These are phyloP conservation scores for Neurospora sp. DNA, from an alignment of 2,329 filamentous ascomycete species.

Conservation along the genomic window DNA sequence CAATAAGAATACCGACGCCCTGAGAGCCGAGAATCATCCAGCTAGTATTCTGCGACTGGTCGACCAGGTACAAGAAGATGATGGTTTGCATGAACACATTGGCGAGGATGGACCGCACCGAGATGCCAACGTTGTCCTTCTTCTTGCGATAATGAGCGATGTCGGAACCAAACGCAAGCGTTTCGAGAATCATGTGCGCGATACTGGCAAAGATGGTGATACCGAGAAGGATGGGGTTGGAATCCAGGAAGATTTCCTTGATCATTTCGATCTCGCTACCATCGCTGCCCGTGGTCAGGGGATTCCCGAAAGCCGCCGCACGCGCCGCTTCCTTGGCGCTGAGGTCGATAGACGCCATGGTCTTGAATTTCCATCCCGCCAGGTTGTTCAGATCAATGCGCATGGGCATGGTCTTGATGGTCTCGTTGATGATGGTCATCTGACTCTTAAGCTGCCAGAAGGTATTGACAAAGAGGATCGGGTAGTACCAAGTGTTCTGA, in stretches of 20 bases:
- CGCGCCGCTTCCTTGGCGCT: slow-evolving; percentile 75
- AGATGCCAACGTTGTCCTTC: slow-evolving; percentile 97
- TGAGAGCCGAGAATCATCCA: slow-evolving; percentile 98
- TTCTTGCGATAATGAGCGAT: slow-evolving; percentile 98
- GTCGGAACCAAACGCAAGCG: slow-evolving; percentile 92
- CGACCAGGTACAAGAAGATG: slow-evolving; percentile 93
- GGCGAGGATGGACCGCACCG: slow-evolving; percentile 87
- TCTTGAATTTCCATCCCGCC: slow-evolving; percentile 79
- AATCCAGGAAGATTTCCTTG: slow-evolving; percentile 90
- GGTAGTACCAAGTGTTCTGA: slow-evolving; percentile 87
- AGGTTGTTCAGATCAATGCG: slow-evolving; percentile 78
- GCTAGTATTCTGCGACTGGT: slow-evolving; percentile 95
- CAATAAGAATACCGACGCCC: slow-evolving; percentile 64
- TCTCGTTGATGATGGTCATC: slow-evolving; percentile 87
- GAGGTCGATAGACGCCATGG: slow-evolving; percentile 76
- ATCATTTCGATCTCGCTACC: slow-evolving; percentile 94
- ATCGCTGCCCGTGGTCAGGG: slow-evolving; percentile 69
- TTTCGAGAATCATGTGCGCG: slow-evolving; percentile 90
- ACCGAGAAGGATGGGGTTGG: slow-evolving; percentile 80
- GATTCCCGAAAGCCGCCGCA: slow-evolving; percentile 64
- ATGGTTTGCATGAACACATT: slow-evolving; percentile 96
- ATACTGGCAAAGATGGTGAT: slow-evolving; percentile 79
- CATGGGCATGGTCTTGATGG: slow-evolving; percentile 70
- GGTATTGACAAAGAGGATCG: slow-evolving; percentile 83
- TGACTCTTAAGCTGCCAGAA: slow-evolving; percentile 94